phyloP scores from a whole-genome alignment of 176 grass and related monocot genomes.

The Secale cereale region DNA sequence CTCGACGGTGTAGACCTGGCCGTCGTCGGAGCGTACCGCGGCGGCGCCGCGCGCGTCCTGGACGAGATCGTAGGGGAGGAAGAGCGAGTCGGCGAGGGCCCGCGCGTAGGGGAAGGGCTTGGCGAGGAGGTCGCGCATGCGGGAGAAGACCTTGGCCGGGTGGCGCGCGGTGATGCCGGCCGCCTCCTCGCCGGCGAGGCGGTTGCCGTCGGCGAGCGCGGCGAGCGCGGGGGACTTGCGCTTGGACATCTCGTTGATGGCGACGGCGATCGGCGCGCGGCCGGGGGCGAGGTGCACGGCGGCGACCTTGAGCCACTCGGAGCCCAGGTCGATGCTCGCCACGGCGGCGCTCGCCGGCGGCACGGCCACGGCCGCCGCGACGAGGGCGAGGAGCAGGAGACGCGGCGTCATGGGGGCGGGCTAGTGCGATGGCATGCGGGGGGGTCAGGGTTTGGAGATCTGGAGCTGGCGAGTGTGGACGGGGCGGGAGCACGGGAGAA shows the following conservation, averaged over 20 bases:
- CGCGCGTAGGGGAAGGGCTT: constrained; percentile 69
- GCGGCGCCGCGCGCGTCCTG: constrained; percentile 73
- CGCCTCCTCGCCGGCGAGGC: constrained; percentile 91
- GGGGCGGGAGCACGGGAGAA: constrained; percentile 12
- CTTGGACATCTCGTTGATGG: constrained; percentile 99
- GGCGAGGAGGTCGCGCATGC: constrained; percentile 73
- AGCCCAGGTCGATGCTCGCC: constrained; percentile 93
- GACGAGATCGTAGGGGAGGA: constrained; percentile 85
- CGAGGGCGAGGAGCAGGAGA: constrained; percentile 21
- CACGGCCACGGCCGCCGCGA: constrained; percentile 20
- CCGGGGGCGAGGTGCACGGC: constrained; percentile 86
- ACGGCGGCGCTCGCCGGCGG: constrained; percentile 62
- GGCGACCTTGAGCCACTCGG: constrained; percentile 95
- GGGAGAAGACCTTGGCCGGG: constrained; percentile 84
- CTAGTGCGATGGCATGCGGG: constrained; percentile 32
- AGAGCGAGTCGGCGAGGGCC: constrained; percentile 51
- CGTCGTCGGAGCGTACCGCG: constrained; percentile 64
- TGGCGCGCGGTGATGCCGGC: constrained; percentile 78
- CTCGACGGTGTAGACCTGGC: constrained; percentile 66
- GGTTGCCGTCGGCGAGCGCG: constrained; percentile 63
- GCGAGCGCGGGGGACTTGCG: constrained; percentile 90
- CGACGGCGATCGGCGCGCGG: constrained; percentile 67
- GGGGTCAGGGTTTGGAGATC: constrained; percentile 49
- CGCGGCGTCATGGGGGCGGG: constrained; percentile 13
- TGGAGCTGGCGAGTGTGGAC: constrained; percentile 17